Conservation (phyloP, 371 early-diverging fungal genomes). For the Catenaria anguillulae region DNA sequence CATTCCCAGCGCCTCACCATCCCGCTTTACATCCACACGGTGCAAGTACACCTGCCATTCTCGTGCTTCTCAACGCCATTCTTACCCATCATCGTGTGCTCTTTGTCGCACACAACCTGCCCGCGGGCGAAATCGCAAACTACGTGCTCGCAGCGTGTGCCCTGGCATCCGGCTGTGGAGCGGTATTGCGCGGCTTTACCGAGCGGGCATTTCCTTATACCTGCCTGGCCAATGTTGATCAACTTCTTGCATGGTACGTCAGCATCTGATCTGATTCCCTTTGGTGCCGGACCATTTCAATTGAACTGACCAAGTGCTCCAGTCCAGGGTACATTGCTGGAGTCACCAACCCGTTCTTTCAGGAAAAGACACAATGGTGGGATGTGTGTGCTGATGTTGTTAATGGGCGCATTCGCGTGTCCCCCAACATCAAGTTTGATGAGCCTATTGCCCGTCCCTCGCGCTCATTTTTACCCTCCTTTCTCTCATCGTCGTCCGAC, state of each 20-base stretch:
- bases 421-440: slow-evolving; percentile 39
- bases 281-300: background rate
- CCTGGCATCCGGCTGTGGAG: slow-evolving; percentile 75
- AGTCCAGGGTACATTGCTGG: slow-evolving; percentile 91
- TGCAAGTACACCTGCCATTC: slow-evolving; percentile 64
- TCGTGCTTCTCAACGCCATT: slow-evolving; percentile 70
- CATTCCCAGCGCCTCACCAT: slow-evolving; percentile 52
- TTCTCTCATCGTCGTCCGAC: background rate
- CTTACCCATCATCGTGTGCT: slow-evolving; percentile 84
- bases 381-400: slow-evolving; percentile 84
- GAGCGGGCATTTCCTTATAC: slow-evolving; percentile 85
- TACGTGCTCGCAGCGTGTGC: slow-evolving; percentile 84
- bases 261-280: too few species aligned
- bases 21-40: slow-evolving; percentile 76
- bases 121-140: slow-evolving; percentile 82
- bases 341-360: slow-evolving; percentile 85
- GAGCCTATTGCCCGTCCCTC: background rate
- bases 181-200: slow-evolving; percentile 65
- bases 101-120: slow-evolving; percentile 77
- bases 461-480: background rate
- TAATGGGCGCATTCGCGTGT: slow-evolving; percentile 78
- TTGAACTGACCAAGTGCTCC: background rate
- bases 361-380: slow-evolving; percentile 87
- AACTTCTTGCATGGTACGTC: slow-evolving; percentile 54
- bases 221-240: slow-evolving; percentile 68